phyloP scores from a whole-genome alignment of 495 filamentous ascomycete genomes.

The Aspergillus olivimuriae region DNA sequence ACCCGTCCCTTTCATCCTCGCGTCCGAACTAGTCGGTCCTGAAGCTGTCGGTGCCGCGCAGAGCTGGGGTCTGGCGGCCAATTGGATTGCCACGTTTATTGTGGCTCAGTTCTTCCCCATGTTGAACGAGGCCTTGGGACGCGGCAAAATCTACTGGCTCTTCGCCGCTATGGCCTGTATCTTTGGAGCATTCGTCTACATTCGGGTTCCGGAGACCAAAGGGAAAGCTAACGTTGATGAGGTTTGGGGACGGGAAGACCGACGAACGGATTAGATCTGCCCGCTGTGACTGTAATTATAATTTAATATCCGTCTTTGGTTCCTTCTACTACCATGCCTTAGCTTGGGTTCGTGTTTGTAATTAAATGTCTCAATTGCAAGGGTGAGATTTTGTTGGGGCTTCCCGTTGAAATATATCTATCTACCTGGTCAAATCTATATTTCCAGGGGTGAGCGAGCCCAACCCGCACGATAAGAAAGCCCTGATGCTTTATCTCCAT shows the following conservation, averaged over 20 bases:
- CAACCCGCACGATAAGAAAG: too few species aligned
- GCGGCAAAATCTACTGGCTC: conserved; percentile 80
- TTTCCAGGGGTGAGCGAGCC: too few species aligned
- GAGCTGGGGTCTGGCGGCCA: conserved; percentile 74
- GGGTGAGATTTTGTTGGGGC: too few species aligned
- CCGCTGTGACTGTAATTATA: not conserved
- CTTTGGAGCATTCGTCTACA: conserved; percentile 58
- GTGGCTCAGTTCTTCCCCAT: conserved; percentile 93
- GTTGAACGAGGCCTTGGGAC: conserved; percentile 64
- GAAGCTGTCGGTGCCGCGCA: conserved; percentile 88
- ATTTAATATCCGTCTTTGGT: too few species aligned
- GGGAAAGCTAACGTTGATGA: conserved; percentile 76
- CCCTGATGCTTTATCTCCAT: too few species aligned
- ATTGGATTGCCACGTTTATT: conserved; percentile 85
- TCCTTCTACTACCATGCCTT: too few species aligned
- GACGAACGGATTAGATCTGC: conserved; percentile 24
- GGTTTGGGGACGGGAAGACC: conserved; percentile 66
- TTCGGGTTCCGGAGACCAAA: conserved; percentile 75
- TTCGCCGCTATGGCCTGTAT: conserved; percentile 69
- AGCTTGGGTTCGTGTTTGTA: too few species aligned
- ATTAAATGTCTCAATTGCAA: too few species aligned
- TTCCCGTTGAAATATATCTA: too few species aligned
- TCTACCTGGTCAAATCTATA: too few species aligned
- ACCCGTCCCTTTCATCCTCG: conserved; percentile 89
- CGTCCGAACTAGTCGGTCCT: conserved; percentile 78